phyloP scores from a whole-genome alignment of 2,329 filamentous ascomycete genomes.

The Sclerotinia borealis region DNA sequence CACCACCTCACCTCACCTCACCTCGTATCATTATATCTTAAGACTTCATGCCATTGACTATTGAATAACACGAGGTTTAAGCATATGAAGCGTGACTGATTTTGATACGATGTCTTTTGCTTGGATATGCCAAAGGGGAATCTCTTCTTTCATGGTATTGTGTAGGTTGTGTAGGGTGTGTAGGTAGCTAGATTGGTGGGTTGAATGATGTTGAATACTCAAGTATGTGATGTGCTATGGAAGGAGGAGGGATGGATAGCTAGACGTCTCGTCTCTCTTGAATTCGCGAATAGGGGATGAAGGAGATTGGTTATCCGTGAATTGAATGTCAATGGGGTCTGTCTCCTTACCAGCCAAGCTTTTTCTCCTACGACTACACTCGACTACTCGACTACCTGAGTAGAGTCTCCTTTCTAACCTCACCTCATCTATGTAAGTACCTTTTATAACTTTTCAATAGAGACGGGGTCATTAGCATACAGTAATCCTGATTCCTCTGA shows the following conservation, averaged over 20 bases:
- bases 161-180: not conserved
- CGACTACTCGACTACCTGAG: no score
- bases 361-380: not conserved
- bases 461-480: not conserved
- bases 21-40: constrained; percentile 1
- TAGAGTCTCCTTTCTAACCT: not conserved
- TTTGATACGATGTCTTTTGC: not conserved
- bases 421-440: not conserved
- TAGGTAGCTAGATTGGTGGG: not conserved
- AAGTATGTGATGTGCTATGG: not conserved
- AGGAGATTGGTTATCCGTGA: not conserved
- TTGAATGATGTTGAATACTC: not conserved
- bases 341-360: not conserved
- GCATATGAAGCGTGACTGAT: not conserved
- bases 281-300: constrained; percentile 2
- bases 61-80: not conserved
- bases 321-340: not conserved
- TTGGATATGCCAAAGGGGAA: not conserved
- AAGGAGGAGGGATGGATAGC: not conserved
- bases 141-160: no score
- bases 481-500: not conserved
- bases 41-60: constrained; percentile 6
- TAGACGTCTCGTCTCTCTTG: not conserved
- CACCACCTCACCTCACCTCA: not conserved
- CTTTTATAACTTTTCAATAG: no score